These are phyloP conservation scores for Alternaria alternata DNA, from an alignment of 2,329 filamentous ascomycete species.

Conservation along the genomic window DNA sequence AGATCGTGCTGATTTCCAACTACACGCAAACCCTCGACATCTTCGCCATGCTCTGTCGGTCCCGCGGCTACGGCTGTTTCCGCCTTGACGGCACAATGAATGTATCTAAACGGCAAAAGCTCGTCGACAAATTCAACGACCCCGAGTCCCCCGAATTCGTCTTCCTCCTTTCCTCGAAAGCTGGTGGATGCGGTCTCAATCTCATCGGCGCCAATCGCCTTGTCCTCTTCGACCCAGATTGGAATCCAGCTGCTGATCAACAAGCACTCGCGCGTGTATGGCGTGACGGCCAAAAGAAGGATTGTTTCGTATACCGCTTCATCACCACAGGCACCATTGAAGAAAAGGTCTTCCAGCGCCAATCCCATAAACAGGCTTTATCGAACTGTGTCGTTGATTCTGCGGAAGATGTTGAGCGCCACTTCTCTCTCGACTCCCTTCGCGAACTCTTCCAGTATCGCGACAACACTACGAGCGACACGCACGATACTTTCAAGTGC, in stretches of 20 bases:
- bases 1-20: constrained; percentile 98
- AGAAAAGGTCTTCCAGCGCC: constrained; percentile 98
- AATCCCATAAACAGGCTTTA: constrained; percentile 96
- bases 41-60: constrained; percentile 89
- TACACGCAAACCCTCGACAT: constrained; percentile 96
- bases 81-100: constrained; percentile 98
- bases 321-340: constrained; percentile 98
- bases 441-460: constrained; percentile 95
- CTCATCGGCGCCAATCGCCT: constrained; percentile 93
- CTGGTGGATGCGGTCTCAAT: constrained; percentile 95
- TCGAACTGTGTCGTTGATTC: constrained; percentile 97
- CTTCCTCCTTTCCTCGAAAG: constrained; percentile 96
- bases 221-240: constrained; percentile 91
- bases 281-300: constrained; percentile 99
- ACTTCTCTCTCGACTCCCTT: constrained; percentile 91
- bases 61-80: constrained; percentile 82
- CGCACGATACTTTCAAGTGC: constrained; percentile 98
- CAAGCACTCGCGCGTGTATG: constrained; percentile 96
- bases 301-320: constrained; percentile 99
- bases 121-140: constrained; percentile 98
- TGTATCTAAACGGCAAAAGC: constrained; percentile 93
- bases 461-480: constrained; percentile 84
- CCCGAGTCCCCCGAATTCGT: constrained; percentile 89
- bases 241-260: constrained; percentile 98
- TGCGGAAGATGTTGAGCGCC: constrained; percentile 94